phyloP scores from a whole-genome alignment of 495 filamentous ascomycete species.

The Delitschia confertaspora region DNA sequence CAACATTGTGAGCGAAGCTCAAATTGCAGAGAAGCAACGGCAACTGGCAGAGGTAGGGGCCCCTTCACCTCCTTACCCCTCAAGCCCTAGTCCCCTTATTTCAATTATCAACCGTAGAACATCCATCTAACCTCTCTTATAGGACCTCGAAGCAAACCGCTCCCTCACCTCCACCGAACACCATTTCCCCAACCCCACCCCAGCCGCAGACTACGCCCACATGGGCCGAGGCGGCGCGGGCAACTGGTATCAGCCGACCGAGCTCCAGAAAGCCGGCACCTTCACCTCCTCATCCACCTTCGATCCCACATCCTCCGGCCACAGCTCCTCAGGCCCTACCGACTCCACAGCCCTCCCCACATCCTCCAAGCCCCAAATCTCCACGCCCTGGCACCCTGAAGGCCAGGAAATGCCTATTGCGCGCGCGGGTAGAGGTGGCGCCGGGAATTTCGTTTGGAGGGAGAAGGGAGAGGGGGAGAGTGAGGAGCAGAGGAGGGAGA shows the following conservation, averaged over 20 bases:
- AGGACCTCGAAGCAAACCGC: conserved; percentile 32
- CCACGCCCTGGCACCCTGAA: conserved; percentile 24
- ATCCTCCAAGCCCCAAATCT: conserved; percentile 11
- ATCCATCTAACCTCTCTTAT: background rate
- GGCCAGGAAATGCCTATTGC: conserved; percentile 16
- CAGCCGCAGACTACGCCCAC: conserved; percentile 39
- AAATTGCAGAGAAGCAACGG: conserved; percentile 39
- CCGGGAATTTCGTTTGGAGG: conserved; percentile 44
- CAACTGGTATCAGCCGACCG: conserved; percentile 44
- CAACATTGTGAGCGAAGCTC: conserved; percentile 50
- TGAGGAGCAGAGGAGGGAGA: conserved; percentile 30
- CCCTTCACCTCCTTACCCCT: background rate
- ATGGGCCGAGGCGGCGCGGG: conserved; percentile 53
- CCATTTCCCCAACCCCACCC: conserved; percentile 10
- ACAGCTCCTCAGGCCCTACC: conserved; percentile 20
- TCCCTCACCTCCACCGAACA: conserved; percentile 16
- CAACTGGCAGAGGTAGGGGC: conserved; percentile 21
- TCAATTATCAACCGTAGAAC: background rate
- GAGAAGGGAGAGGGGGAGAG: conserved; percentile 23
- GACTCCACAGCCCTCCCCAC: conserved; percentile 26
- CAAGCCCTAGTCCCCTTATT: background rate
- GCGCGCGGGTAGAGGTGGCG: conserved; percentile 45
- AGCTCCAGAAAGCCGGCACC: conserved; percentile 25
- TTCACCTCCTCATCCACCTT: conserved; percentile 21
- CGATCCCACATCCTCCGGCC: conserved; percentile 4